A percentile compares a stretch with the other conserved stretches of the same genome.
Evolutionary conservation across 371 early-diverging fungal genomes (phyloP).

Genomic region (Capniomyces stellatus): DNA sequence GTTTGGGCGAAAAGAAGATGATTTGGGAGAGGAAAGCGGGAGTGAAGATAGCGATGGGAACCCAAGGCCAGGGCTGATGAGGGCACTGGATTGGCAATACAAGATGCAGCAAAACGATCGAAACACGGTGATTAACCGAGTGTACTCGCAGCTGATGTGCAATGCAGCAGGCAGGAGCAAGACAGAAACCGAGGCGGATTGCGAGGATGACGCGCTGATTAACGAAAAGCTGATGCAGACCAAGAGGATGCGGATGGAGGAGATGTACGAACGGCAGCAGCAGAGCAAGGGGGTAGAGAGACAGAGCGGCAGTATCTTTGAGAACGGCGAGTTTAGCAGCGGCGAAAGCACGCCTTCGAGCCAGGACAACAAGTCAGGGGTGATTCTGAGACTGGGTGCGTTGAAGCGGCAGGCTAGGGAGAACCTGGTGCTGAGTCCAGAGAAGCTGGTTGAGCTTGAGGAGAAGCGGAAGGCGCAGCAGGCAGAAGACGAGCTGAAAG

Average conservation of each 20-base stretch:
- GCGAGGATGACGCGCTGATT: neutral
- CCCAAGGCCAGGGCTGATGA: too few species aligned
- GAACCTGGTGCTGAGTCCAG: neutral
- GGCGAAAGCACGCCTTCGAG: neutral
- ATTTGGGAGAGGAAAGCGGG: neutral
- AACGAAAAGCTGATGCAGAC: neutral
- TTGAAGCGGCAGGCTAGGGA: neutral
- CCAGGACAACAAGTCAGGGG: neutral
- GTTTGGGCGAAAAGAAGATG: neutral
- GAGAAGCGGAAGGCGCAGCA: neutral
- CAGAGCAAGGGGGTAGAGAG: neutral
- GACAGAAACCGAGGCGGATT: neutral
- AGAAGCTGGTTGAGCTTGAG: neutral
- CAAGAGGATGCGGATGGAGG: neutral
- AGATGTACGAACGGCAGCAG: neutral
- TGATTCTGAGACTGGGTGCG: neutral
- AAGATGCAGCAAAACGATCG: neutral
- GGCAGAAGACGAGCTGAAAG: constrained; percentile 5
- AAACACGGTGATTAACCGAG: neutral
- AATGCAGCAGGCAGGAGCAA: neutral
- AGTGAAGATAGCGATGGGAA: neutral
- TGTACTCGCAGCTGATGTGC: neutral
- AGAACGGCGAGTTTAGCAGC: neutral
- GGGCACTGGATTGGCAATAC: too few species aligned
- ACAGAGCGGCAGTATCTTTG: neutral